Conservation (phyloP, 768 basidiomycete genomes). For the Kwoniella bestiolae region DNA sequence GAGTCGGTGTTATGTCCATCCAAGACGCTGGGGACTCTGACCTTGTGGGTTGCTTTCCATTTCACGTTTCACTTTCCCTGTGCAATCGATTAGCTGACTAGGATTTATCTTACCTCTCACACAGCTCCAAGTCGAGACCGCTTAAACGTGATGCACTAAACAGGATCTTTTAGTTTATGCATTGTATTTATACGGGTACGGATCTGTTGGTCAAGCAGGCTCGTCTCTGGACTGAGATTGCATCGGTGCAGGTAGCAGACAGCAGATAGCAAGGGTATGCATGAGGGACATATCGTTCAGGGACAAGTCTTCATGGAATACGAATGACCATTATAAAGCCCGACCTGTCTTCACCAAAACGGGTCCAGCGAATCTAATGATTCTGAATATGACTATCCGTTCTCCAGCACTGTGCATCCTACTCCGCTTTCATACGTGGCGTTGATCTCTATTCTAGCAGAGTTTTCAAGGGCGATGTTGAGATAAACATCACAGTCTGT, state of each 20-base stretch:
- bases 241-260: neutral
- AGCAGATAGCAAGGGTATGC: neutral
- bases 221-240: neutral
- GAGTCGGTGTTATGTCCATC: constrained; percentile 98
- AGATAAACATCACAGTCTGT: too few relatives aligned
- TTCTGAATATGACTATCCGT: too few relatives aligned
- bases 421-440: too few relatives aligned
- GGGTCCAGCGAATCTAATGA: too few relatives aligned
- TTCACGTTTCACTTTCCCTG: too few relatives aligned
- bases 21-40: constrained; percentile 96
- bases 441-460: too few relatives aligned
- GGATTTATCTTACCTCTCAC: neutral
- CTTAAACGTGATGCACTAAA: constrained; percentile 34
- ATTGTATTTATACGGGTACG: constrained; percentile 51
- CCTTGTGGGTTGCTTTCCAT: constrained; percentile 60
- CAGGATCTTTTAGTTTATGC: constrained; percentile 28
- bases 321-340: too few relatives aligned
- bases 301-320: too few relatives aligned
- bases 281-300: neutral
- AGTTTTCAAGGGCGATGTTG: too few relatives aligned
- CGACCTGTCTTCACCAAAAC: too few relatives aligned
- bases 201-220: neutral
- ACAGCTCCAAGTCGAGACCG: constrained; percentile 48
- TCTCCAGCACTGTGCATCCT: too few relatives aligned
- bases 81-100: too few relatives aligned